A percentile compares a stretch with the other conserved stretches of the same genome.
Evolutionary conservation across 345 rosid species (phyloP).

Genomic region (Clarkia xantiana): DNA sequence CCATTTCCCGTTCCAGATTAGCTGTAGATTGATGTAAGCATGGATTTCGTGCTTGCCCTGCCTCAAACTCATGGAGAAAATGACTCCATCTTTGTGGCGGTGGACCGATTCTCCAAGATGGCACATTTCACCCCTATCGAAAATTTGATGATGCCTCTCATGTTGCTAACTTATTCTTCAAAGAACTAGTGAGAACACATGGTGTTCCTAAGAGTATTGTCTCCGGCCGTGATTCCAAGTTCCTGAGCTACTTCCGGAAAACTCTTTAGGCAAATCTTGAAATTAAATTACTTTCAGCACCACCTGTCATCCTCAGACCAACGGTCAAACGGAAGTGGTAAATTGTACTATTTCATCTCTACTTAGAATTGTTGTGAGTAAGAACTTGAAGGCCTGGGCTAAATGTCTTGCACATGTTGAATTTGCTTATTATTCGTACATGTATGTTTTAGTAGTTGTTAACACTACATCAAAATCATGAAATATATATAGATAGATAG

Average conservation of each 20-base stretch:
- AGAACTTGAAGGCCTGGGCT: no score
- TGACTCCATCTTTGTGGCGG: slow-evolving; percentile 1
- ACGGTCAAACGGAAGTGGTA: slow-evolving; percentile 6
- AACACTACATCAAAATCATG: no score
- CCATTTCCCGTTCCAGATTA: background rate
- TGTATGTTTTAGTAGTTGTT: no score
- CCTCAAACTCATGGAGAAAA: background rate
- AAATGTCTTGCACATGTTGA: no score
- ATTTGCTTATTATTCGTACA: no score
- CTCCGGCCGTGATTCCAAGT: slow-evolving; percentile 1
- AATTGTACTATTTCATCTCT: background rate
- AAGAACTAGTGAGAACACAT: background rate
- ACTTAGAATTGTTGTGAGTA: no score
- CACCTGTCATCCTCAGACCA: slow-evolving; percentile 4
- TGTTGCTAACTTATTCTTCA: background rate
- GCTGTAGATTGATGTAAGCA: slow-evolving; percentile 6
- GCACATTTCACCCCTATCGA: no score
- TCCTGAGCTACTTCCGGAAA: slow-evolving; percentile 1
- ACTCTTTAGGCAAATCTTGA: slow-evolving; percentile 3
- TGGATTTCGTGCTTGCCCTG: slow-evolving; percentile 1
- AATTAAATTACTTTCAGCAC: background rate
- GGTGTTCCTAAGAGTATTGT: background rate
- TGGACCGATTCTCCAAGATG: no score
- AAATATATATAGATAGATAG: no score
- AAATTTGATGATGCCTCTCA: background rate